phyloP scores from a whole-genome alignment of 805 yeast genomes.

The Saccharomyces mikatae region DNA sequence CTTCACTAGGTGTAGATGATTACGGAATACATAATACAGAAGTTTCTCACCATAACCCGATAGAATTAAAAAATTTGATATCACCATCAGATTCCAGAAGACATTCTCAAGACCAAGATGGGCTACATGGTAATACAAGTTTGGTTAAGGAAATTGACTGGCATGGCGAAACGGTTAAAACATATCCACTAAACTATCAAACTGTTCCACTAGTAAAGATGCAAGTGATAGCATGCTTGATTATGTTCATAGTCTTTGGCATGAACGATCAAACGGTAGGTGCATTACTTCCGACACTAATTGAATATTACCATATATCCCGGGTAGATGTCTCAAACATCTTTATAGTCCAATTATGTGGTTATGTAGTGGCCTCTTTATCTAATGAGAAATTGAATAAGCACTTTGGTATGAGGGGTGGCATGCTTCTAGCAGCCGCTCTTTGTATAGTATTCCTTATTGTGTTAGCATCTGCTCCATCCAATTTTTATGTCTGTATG shows the following conservation, averaged over 20 bases:
- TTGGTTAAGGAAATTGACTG: constrained; percentile 16
- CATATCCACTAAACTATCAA: constrained; percentile 24
- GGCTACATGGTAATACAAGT: background rate
- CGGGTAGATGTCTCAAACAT: constrained; percentile 23
- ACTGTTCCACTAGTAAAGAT: constrained; percentile 20
- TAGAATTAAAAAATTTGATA: background rate
- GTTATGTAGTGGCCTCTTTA: constrained; percentile 27
- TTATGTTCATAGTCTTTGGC: constrained; percentile 28
- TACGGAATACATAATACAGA: background rate
- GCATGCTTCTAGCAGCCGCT: constrained; percentile 16
- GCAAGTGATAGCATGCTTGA: constrained; percentile 24
- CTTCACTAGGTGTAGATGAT: background rate
- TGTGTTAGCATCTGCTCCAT: constrained; percentile 19
- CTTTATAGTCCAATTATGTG: constrained; percentile 26
- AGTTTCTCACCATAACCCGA: background rate
- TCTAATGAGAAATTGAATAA: constrained; percentile 24
- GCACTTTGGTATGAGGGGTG: constrained; percentile 25
- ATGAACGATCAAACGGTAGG: constrained; percentile 31
- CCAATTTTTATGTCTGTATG: constrained; percentile 16
- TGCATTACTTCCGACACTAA: constrained; percentile 27
- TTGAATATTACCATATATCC: constrained; percentile 21
- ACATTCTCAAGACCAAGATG: background rate
- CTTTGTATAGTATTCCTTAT: constrained; percentile 16
- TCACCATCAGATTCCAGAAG: background rate
- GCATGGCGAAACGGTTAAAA: constrained; percentile 19